phyloP scores from a whole-genome alignment of 495 filamentous ascomycete species.

The Penicillium desertorum region DNA sequence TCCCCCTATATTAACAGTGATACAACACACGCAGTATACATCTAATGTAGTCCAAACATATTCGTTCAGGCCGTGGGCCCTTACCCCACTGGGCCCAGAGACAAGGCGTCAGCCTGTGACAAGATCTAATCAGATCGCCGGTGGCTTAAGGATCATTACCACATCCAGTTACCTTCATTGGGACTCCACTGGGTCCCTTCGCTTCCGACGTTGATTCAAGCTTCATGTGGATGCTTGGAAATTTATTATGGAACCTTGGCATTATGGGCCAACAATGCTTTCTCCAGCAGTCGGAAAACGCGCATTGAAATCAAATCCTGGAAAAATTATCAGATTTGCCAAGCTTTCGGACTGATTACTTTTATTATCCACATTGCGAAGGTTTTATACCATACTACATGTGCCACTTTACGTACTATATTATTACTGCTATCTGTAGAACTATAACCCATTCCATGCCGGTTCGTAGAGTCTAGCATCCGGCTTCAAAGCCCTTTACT shows the following conservation, averaged over 20 bases:
- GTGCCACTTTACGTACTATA: no score
- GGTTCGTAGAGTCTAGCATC: no score
- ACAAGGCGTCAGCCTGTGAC: conserved; percentile 6
- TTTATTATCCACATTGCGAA: background rate
- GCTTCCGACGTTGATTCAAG: conserved; percentile 13
- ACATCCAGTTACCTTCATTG: background rate
- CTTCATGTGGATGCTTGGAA: conserved; percentile 17
- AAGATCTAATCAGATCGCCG: conserved; percentile 21
- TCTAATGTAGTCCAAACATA: conserved; percentile 4
- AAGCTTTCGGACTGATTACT: background rate
- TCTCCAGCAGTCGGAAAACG: conserved; percentile 1
- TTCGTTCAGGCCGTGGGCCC: background rate
- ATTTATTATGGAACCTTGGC: conserved; percentile 15
- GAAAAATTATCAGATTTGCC: conserved; percentile 16
- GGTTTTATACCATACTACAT: no score
- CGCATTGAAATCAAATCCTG: background rate
- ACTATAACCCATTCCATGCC: no score
- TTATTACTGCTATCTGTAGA: no score
- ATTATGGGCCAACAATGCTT: background rate
- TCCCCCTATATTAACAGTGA: background rate
- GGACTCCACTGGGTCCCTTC: conserved; percentile 1
- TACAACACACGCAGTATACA: background rate
- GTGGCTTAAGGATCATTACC: conserved; percentile 8
- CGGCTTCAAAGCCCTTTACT: no score
- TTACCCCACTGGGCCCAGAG: conserved; percentile 3